These are phyloP conservation scores for Cladophialophora psammophila DNA, from an alignment of 2,329 filamentous ascomycete genomes.

Conservation along the genomic window DNA sequence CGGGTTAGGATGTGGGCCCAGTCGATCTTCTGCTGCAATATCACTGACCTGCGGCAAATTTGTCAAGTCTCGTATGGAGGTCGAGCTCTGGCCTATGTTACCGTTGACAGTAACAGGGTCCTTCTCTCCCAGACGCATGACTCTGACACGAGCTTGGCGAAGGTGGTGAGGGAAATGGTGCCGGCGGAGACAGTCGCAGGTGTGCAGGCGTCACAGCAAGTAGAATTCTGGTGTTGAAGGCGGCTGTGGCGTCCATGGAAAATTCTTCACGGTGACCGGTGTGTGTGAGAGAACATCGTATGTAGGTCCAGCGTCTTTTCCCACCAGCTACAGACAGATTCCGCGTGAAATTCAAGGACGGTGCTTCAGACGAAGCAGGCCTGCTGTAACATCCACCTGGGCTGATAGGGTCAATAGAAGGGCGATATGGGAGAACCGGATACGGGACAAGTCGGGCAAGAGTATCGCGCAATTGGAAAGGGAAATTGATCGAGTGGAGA, in stretches of 20 bases:
- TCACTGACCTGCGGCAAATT: constrained; percentile 38
- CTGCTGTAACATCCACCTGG: constrained; percentile 9
- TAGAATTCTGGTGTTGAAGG: constrained; percentile 21
- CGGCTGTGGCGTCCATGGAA: constrained; percentile 37
- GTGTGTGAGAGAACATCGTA: constrained; percentile 29
- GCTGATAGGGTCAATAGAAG: constrained; percentile 15
- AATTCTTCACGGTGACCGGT: constrained; percentile 29
- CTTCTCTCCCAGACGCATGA: constrained; percentile 39
- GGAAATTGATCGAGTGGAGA: constrained; percentile 9
- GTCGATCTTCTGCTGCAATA: background rate
- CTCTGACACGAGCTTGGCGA: constrained; percentile 20
- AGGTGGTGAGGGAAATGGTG: constrained; percentile 7
- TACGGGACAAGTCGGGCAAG: constrained; percentile 32
- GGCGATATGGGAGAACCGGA: constrained; percentile 13
- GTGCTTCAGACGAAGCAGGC: constrained; percentile 7
- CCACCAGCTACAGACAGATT: background rate
- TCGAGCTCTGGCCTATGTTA: constrained; percentile 34
- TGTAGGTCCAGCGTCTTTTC: constrained; percentile 18
- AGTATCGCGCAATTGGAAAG: constrained; percentile 18
- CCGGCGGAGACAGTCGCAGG: constrained; percentile 11
- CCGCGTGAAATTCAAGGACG: background rate
- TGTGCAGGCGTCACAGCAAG: constrained; percentile 28
- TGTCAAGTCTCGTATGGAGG: constrained; percentile 32
- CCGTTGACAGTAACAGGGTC: constrained; percentile 35
- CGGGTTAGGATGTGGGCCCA: constrained; percentile 19